Percentiles rank a stretch among this genome's conserved stretches.
phyloP scores from a whole-genome alignment of 225 moss, liverwort and hornwort species.

The Polytrichum commune region DNA sequence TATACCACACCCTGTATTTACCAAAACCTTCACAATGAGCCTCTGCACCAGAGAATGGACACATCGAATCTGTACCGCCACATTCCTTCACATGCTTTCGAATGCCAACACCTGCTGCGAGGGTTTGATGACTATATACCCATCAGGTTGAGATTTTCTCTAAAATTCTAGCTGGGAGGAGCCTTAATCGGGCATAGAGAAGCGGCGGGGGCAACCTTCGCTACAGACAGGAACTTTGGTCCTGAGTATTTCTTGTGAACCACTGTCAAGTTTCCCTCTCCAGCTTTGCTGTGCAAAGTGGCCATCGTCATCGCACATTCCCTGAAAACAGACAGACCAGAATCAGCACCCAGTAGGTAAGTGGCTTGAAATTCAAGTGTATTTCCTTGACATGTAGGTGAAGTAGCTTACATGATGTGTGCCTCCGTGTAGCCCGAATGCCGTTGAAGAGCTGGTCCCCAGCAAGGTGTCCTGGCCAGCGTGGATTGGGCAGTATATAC shows the following conservation, averaged over 20 bases:
- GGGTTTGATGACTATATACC: neutral
- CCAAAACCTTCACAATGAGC: neutral
- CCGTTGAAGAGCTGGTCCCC: conserved; percentile 70
- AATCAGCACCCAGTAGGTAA: neutral
- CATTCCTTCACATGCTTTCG: neutral
- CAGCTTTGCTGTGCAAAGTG: conserved; percentile 57
- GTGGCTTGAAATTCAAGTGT: no score
- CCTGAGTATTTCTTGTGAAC: conserved; percentile 94
- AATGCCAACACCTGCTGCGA: neutral
- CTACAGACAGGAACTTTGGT: conserved; percentile 61
- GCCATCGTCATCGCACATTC: conserved; percentile 74
- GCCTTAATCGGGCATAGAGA: conserved; percentile 10
- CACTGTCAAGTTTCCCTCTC: conserved; percentile 63
- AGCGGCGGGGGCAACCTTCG: conserved; percentile 48
- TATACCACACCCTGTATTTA: no score
- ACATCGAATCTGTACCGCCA: no score
- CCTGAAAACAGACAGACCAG: conserved; percentile 11
- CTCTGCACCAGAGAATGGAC: neutral
- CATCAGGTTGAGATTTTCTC: neutral
- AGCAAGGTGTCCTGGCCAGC: conserved; percentile 39
- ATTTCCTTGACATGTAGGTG: neutral
- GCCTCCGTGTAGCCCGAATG: conserved; percentile 74
- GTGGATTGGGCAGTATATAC: conserved; percentile 73
- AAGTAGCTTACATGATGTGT: conserved; percentile 44
- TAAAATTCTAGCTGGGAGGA: conserved; percentile 3